Evolutionary conservation across 768 basidiomycete species (phyloP), one percentile per base, ranked within the genome.

Genomic region (Naganishia onofrii): DNA sequence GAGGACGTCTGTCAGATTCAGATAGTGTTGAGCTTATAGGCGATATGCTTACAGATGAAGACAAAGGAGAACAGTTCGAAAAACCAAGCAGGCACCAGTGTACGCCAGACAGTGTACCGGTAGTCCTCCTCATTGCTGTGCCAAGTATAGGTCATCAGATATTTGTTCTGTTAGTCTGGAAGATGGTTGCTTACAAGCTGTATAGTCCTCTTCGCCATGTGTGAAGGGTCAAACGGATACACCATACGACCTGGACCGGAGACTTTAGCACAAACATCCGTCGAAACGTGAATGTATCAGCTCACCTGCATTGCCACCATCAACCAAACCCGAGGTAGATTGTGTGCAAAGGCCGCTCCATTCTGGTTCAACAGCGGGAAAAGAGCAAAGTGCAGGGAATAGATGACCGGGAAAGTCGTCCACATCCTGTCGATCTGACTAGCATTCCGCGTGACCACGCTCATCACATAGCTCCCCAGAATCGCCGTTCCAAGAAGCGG

Each of bases 51-150:
- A 87, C 88, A 83, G 34, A 93, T 88, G 82, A 92, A 93, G 15
- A 84, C 84, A 17, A 91, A 81, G 80, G 88, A 88, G 34, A 85
- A 66, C n/a, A 89, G 70, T 72, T 87, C 85, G 82, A 89, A 89
- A 10, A 86, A 72, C 80, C 83, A 83, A 1, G 78, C 64, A 17
- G 87, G 85, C 3, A 89, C 76, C 57, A 87, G 84, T 48, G 82
- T 78, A 51, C 93, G 87, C 17, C 96, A 84, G 44, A 92, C 82
- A 1, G 83, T 86, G 91, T 94, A 97, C 31, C 95, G 89, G 76
- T 97, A 97, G 79, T 96, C 93, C 80, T 95, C 93, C 29, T 90
- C 91, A 31, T 85, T 84, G 8, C 90, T 91, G 69, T 31, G 26
- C 23, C 3, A 2, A 19, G 36, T 21, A n/a, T 10, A 21, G 26